Evolutionary conservation across 257 asterid species (phyloP), one percentile per base, ranked within the genome.

Genomic region (Parsonsia alboflavescens): DNA sequence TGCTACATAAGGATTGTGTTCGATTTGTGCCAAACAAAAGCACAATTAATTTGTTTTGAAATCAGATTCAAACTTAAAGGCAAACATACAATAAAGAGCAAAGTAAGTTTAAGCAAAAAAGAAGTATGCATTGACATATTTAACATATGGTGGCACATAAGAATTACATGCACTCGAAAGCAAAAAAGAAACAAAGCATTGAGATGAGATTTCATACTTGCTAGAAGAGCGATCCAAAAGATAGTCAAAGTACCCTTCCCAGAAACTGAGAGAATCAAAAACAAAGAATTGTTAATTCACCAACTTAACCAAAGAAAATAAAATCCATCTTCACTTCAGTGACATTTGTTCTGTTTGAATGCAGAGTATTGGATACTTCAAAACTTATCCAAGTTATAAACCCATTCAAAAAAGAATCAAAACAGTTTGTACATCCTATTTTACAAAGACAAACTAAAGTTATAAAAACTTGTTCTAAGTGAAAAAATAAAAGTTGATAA

Each of bases 231-330:
- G 91, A 83, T 93, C 98, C 81, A 93, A 88, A 68, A 91, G 86
- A 78, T 87, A 83, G 68, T 93, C 98, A 75, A 93, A 91, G 85
- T 89, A 91, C 70, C 89, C 93, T 85, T 93, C 98, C 98, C 98
- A 93, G 80, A 93, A 91, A 79, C 97, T 92, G 96, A 76, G 24
- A 68, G 68, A 70, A 77, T 33, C 73, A 46, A 70, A n/a, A 64
- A 39, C 21, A 65, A 10, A 75, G 56, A 71, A 52, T 24, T 10
- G 64, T 70, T 46, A 70, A 39, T 17, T 49, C 28, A 71, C 24
- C 17, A 39, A 24, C 39, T n/a, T 26, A 17, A 63, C 33, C 4
- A 39, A 54, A 64, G 24, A 2, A 2, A 49, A 46, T 11, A 21
- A n/a, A 76, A 9, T 17, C 52, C 7, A 42, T 57, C 39, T 28